These are phyloP conservation scores for Sporothrix dimorphospora DNA, from an alignment of 2,329 filamentous ascomycete genomes.

Conservation along the genomic window DNA sequence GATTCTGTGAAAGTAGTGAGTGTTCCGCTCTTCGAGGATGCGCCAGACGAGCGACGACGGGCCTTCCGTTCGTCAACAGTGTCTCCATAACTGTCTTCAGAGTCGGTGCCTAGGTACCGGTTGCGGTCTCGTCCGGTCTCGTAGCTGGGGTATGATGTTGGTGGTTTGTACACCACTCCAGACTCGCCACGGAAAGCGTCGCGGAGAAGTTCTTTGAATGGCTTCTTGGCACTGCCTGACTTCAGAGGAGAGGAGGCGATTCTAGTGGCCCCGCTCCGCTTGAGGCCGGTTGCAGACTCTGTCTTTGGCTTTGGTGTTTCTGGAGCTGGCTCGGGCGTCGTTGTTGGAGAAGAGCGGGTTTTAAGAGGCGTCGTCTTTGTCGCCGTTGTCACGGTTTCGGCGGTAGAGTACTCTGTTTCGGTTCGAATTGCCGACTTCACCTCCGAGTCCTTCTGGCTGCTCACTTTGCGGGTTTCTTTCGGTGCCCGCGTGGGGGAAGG, in stretches of 20 bases:
- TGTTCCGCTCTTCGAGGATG: slow-evolving; percentile 38
- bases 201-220: slow-evolving; percentile 61
- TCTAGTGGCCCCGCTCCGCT: slow-evolving; percentile 60
- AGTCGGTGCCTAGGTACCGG: not conserved
- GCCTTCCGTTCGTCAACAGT: slow-evolving; percentile 36
- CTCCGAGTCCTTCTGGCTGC: slow-evolving; percentile 24
- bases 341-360: not conserved
- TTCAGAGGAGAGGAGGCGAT: slow-evolving; percentile 54
- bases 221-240: slow-evolving; percentile 47
- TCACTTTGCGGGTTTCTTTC: not conserved
- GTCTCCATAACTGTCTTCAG: slow-evolving; percentile 33
- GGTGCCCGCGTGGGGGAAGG: slow-evolving; percentile 3
- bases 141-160: slow-evolving; percentile 52
- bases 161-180: slow-evolving; percentile 46
- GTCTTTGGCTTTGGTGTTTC: slow-evolving; percentile 39
- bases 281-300: slow-evolving; percentile 45
- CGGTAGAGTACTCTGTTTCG: slow-evolving; percentile 27
- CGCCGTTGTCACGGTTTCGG: not conserved
- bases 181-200: slow-evolving; percentile 68
- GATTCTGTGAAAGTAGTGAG: slow-evolving; percentile 36
- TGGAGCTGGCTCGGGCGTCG: slow-evolving; percentile 24
- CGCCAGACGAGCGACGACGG: slow-evolving; percentile 40
- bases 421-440: slow-evolving; percentile 11
- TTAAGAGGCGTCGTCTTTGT: slow-evolving; percentile 10
- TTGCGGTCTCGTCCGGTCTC: slow-evolving; percentile 36